These are phyloP conservation scores for Monosiga brevicollis DNA, from an alignment of 78 protist genomes.

Conservation along the genomic window DNA sequence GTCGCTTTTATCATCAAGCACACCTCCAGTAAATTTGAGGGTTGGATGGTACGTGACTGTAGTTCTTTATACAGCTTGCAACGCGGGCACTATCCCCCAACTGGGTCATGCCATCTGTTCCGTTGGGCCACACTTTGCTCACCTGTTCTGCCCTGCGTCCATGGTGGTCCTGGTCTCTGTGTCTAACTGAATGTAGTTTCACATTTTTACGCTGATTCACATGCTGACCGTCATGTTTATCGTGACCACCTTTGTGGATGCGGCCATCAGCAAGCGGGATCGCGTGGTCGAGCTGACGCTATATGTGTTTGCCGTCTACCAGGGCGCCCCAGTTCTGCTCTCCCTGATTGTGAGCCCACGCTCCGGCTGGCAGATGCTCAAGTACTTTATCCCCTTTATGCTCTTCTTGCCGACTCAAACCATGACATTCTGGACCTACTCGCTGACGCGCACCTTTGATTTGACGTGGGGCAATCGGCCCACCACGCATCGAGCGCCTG, in stretches of 20 bases:
- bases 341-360: background rate
- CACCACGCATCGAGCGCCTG: background rate
- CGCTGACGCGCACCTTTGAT: conserved; percentile 30
- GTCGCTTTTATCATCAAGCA: background rate
- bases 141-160: too few relatives aligned
- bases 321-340: background rate
- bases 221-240: background rate
- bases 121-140: too few relatives aligned
- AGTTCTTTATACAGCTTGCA: too few relatives aligned
- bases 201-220: background rate
- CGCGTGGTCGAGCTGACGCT: background rate
- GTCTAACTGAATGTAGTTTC: too few relatives aligned
- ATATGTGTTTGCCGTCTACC: background rate
- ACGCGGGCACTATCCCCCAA: too few relatives aligned
- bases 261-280: background rate
- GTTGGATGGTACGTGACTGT: too few relatives aligned
- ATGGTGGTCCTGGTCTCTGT: too few relatives aligned
- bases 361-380: background rate
- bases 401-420: conserved; percentile 25
- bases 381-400: conserved; percentile 10
- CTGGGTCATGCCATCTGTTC: too few relatives aligned
- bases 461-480: conserved; percentile 38
- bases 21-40: background rate
- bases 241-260: background rate
- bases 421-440: conserved; percentile 6